Evolutionary conservation across 2,329 filamentous ascomycete species (phyloP).

Genomic region (Pseudocercospora crystallina): DNA sequence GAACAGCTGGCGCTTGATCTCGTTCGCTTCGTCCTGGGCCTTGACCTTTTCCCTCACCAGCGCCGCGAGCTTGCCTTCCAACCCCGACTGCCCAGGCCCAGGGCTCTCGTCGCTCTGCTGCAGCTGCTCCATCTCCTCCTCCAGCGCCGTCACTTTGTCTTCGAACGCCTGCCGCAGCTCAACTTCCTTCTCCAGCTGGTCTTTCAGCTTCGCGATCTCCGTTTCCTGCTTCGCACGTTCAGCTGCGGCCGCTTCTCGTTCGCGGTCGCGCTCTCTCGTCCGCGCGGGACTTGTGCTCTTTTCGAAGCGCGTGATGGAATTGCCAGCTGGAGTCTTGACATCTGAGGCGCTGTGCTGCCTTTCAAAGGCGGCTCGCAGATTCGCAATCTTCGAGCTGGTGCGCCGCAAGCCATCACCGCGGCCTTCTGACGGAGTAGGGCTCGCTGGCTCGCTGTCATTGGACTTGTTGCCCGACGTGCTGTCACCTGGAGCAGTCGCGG

Average conservation of each 20-base stretch:
- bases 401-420: slow-evolving; percentile 18
- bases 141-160: slow-evolving; percentile 19
- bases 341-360: slow-evolving; percentile 11
- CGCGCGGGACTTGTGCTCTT: slow-evolving; percentile 18
- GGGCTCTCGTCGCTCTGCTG: slow-evolving; percentile 18
- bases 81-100: slow-evolving; percentile 14
- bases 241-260: not conserved
- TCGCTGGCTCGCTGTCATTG: slow-evolving; percentile 10
- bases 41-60: slow-evolving; percentile 13
- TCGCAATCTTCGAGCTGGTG: slow-evolving; percentile 31
- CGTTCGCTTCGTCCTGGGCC: slow-evolving; percentile 20
- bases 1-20: slow-evolving; percentile 55
- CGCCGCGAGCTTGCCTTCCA: slow-evolving; percentile 9
- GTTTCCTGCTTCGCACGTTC: slow-evolving; percentile 17
- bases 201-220: slow-evolving; percentile 23
- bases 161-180: slow-evolving; percentile 24
- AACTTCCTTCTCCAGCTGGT: slow-evolving; percentile 25
- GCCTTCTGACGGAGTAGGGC: slow-evolving; percentile 7
- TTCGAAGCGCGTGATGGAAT: slow-evolving; percentile 8
- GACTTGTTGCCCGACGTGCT: too few relatives aligned
- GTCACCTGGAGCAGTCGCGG: too few relatives aligned
- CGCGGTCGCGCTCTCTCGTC: slow-evolving; percentile 10
- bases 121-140: slow-evolving; percentile 20
- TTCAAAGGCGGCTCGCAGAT: slow-evolving; percentile 31
- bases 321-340: slow-evolving; percentile 3